A percentile compares a stretch with the other conserved stretches of the same genome.
Conservation (phyloP, 2,329 filamentous ascomycete species). For the Fragosphaeria purpurea region DNA sequence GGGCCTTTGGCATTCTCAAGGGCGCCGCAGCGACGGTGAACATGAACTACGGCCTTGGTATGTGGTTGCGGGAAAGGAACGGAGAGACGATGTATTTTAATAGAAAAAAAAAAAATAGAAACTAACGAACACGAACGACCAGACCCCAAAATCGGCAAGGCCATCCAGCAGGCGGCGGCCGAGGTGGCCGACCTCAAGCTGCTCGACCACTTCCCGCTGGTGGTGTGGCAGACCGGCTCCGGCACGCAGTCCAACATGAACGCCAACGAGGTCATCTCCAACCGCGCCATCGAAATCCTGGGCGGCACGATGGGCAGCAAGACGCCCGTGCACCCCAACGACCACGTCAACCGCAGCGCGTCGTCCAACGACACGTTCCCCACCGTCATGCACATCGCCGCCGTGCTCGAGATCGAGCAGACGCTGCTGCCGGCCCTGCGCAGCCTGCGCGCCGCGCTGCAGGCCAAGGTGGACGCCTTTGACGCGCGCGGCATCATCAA, state of each 20-base stretch:
- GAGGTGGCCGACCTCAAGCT: constrained; percentile 93
- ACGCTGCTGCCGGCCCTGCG: constrained; percentile 73
- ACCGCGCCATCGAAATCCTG: constrained; percentile 95
- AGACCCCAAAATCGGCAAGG: constrained; percentile 79
- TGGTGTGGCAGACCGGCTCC: constrained; percentile 98
- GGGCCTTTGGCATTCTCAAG: constrained; percentile 94
- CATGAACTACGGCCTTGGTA: constrained; percentile 71
- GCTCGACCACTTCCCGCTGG: constrained; percentile 92
- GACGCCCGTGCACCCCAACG: constrained; percentile 98
- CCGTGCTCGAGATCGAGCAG: constrained; percentile 84
- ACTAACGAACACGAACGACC: no score
- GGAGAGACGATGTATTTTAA: no score
- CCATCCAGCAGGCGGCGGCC: constrained; percentile 86
- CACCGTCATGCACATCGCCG: constrained; percentile 98
- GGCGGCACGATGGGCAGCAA: constrained; percentile 91
- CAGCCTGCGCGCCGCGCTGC: constrained; percentile 72
- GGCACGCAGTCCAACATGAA: constrained; percentile 99
- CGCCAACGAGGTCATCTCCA: constrained; percentile 98
- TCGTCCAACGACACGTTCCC: constrained; percentile 99
- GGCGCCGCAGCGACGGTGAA: constrained; percentile 93
- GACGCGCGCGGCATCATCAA: constrained; percentile 86
- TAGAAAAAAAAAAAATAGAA: no score
- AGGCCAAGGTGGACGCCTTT: constrained; percentile 83
- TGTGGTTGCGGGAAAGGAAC: no score
- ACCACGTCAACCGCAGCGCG: constrained; percentile 98